Base-by-base conservation (phyloP, 768 basidiomycete species). In the Leccinum rimulosum region DNA sequence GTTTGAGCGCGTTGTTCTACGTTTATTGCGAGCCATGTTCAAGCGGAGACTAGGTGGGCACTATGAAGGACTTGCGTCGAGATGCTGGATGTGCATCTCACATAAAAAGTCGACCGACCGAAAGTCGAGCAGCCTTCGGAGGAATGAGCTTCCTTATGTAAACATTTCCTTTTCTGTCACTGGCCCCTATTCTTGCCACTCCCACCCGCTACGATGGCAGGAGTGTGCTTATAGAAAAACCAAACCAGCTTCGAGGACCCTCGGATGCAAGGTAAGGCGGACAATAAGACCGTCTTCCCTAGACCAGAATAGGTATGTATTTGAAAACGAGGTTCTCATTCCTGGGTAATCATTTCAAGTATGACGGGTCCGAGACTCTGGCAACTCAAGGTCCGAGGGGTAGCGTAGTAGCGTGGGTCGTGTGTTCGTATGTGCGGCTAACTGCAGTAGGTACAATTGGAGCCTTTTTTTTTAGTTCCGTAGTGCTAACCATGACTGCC, bases 21-120 rank as follows among this genome's bases (percentile, higher is more conserved):
- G 80, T 66, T 75, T 77, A 45, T 19, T 45, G 45, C 76, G 79
- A 66, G 79, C 74, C 81, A 82, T 82, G 54, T 57, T 61, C 56
- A 51, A 61, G 56, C 14, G 30, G n/a, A 54, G 54, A 55, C 48
- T 45, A 48, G 27, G 45, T 53, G 36, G 61, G n/a, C 22, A 60
- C 66, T 54, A 54, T 49, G 55, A 43, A 50, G 47, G 52, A 53
- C 57, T 22, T 28, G 48, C 48, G 57, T 51, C 25, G 60, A 53
- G 62, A 62, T 50, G 45, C 19, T 54, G 47, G 50, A 55, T 59
- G 52, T 36, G 48, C 54, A 40, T 50, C 62, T 58, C 58, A 38
- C 61, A 33, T 15, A 30, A 57, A 61, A 63, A 55, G 60, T 61
- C 61, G 58, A 28, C 57, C 40, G 33, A 59, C 50, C 47, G 33